Evolutionary conservation across 345 rosid genomes (phyloP).

Genomic region (Gossypium ekmanianum): DNA sequence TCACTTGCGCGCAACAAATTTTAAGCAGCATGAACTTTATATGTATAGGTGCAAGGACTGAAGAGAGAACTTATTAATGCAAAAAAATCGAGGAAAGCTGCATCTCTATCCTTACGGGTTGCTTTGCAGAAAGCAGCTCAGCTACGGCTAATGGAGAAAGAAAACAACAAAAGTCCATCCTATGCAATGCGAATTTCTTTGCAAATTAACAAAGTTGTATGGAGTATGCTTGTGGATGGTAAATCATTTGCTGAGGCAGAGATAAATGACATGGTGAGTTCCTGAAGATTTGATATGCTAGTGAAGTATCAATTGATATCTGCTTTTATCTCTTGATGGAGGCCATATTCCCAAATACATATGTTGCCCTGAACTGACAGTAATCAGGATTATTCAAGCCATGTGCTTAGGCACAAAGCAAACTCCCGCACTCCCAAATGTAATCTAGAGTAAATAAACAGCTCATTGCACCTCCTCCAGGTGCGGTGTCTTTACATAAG

Average conservation of each 20-base stretch:
- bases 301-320: background rate
- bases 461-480: background rate
- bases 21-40: constrained; percentile 12
- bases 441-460: background rate
- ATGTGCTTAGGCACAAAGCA: constrained; percentile 3
- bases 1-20: background rate
- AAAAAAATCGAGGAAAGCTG: constrained; percentile 71
- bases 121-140: constrained; percentile 95
- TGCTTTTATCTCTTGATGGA: background rate
- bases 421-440: background rate
- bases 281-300: constrained; percentile 17
- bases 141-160: constrained; percentile 84
- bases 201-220: constrained; percentile 82
- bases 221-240: constrained; percentile 98
- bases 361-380: background rate
- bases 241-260: constrained; percentile 99
- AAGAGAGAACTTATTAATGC: constrained; percentile 69
- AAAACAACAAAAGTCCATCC: constrained; percentile 96
- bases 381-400: background rate
- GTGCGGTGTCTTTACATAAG: background rate
- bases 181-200: constrained; percentile 96
- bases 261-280: constrained; percentile 94
- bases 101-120: constrained; percentile 69
- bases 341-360: background rate
- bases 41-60: constrained; percentile 72